phyloP scores from a whole-genome alignment of 1,284 basidiomycete genomes.

The Irpex lacteus region DNA sequence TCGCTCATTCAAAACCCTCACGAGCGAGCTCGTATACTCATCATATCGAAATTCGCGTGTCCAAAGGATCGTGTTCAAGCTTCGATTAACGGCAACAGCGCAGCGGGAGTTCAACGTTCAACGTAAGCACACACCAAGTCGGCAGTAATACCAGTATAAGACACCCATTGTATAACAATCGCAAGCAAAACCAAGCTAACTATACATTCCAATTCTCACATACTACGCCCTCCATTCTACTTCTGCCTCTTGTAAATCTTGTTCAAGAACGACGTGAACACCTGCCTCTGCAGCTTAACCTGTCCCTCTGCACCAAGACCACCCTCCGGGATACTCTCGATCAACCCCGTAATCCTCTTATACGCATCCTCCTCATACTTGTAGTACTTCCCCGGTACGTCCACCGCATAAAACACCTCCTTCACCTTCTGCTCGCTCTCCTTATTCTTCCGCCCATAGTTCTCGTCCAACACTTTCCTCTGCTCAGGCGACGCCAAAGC shows the following conservation, averaged over 20 bases:
- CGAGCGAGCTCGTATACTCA: too few relatives aligned
- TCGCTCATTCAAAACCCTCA: too few relatives aligned
- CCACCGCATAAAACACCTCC: constrained; percentile 73
- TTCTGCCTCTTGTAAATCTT: constrained; percentile 91
- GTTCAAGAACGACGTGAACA: constrained; percentile 82
- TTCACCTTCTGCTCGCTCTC: constrained; percentile 70
- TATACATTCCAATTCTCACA: not conserved
- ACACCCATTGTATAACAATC: too few relatives aligned
- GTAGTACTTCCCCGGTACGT: constrained; percentile 67
- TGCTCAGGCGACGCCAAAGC: constrained; percentile 52
- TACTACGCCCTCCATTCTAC: constrained; percentile 31
- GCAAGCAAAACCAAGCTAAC: too few relatives aligned
- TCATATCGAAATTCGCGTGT: too few relatives aligned
- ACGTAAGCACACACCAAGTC: too few relatives aligned
- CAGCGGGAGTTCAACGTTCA: too few relatives aligned
- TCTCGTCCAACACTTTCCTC: constrained; percentile 63
- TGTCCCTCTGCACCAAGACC: constrained; percentile 25
- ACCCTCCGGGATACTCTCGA: constrained; percentile 67
- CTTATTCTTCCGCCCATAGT: constrained; percentile 86
- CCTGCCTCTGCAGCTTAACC: constrained; percentile 70
- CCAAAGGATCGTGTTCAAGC: too few relatives aligned
- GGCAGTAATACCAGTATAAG: too few relatives aligned
- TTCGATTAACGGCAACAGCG: too few relatives aligned
- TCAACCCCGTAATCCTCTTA: constrained; percentile 61
- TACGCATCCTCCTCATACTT: constrained; percentile 82